Evolutionary conservation across 371 early-diverging fungal genomes (phyloP), one percentile per base, ranked within the genome.

Genomic region (Gilbertella persicaria): DNA sequence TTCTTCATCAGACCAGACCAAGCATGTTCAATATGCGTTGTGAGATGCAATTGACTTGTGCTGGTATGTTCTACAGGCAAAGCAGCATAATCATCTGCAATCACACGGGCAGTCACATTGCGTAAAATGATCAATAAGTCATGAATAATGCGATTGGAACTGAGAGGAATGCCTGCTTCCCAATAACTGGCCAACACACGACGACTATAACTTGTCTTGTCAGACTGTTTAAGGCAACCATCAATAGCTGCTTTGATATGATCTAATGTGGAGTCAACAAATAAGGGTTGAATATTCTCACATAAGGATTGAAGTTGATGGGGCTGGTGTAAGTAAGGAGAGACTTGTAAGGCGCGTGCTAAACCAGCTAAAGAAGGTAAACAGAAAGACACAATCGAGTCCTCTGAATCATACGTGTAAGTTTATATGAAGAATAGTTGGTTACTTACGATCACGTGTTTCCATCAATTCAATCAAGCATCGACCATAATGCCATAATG

Each of bases 291-390:
- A 33, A 76, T 48, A 38, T 71, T 67, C 36, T 71, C 53, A 44
- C 73, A 69, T 5, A 76, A 25, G 17, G 60, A 59, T 59, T 78
- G 51, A 57, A 84, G 60, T 25, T 67, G 66, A 35, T 49, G 42
- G 20, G 75, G 53, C 33, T 69, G 54, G 26, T 75, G 80, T 6
- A 72, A 66, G 47, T 73, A 67, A 1, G 71, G 58, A 7, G 83
- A 71, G 24, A 56, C 55, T 64, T 83, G 83, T 35, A 87, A 55
- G 4, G 86, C 82, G 26, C 79, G 71, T 43, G 83, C 55, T 4
- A 78, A 60, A 14, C 87, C 87, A 25, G 79, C 73, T 21, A 87
- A 55, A 5, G 83, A 80, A 8, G 85, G 86, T 35, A 83, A 40
- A 23, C 80, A 78, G 53, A 84, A 81, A 21, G 67, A 70, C 37